Base-by-base conservation (phyloP, 148 eudicot genomes). In the Rhododendron ferrugineum region DNA sequence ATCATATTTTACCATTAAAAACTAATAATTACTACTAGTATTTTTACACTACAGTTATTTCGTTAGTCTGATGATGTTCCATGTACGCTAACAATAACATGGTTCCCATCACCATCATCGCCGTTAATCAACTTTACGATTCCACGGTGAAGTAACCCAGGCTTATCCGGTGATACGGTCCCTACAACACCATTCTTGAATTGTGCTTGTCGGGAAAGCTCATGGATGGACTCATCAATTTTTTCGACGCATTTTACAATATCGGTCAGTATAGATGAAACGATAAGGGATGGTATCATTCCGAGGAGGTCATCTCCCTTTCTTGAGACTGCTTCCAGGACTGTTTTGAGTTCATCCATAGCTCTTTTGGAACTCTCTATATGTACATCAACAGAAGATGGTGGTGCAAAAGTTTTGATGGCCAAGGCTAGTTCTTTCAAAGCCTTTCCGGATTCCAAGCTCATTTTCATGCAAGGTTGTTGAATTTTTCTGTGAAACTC, bases 381-480 rank as follows among this genome's bases (percentile, higher is more conserved):
- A 23, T 93, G 93, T 5, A 74, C 79, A 37, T 50, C 87, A 0
- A 74, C 84, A 36, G 75, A 58, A 13, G 88, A 16, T 50, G 54
- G 54, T 13, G 10, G 54, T 2, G 86, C 81, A 90, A 88, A 89
- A 6, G 86, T 85, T 80, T 87, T 77, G 10, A 93, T 86, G 1
- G 96, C 80, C n/a, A 85, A 72, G 26, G 96, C 86, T 50, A 93
- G 68, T 76, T 83, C 92, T 68, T 79, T 88, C 34, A 95, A 74
- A 6, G 93, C 90, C 78, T 92, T 91, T 75, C 92, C 91, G 9
- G 93, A 86, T 88, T 93, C 92, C 18, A 64, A 34, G 88, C 91
- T 90, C 88, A 93, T 89, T 56, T 68, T 90, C 5, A 44, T 86
- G 90, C 93, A 93, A 47, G 93, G 83, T 40, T 87, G 86, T 84